Base-by-base conservation (phyloP, 257 asterid genomes). In the Plantago major region DNA sequence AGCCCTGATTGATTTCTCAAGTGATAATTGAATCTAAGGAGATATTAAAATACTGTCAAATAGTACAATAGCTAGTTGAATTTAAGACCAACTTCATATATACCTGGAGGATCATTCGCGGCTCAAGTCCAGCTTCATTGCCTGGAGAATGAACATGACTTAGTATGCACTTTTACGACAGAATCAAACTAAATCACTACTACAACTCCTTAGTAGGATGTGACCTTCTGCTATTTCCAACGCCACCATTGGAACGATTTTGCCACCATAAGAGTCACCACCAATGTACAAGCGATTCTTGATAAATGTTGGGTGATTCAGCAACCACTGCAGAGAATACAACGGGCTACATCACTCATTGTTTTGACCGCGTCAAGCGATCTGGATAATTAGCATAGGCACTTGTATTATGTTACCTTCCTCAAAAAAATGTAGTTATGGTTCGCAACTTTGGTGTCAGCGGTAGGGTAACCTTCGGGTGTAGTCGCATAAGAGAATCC, bases 221-320 rank as follows among this genome's bases (percentile, higher is more conserved):
- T 11, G 11, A 78, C 90, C 94, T 74, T 66, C 10, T 14, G 72
- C 66, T 65, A 85, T 78, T 52, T 67, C 74, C 2, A 54, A 63
- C n/a, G 74, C 81, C 14, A 82, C 59, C 73, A 80, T 57, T 11
- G 88, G 82, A 26, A 50, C 70, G 26, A 75, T 57, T 42, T 68
- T 73, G 68, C 82, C 88, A 16, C 77, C 86, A 17, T 85, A 81
- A 15, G 94, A 85, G 51, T 82, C 88, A 7, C 90, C 86, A 3
- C 64, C 81, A 63, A 85, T 42, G 63, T 67, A 82, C 0, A 85
- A 40, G 6, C 64, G 81, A 60, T 80, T 78, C n/a, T 73, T 56
- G 9, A 46, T 22, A 57, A 80, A 85, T 16, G 0, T 26, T 0
- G 85, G 81, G 64, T 80, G 90, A 9, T 53, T 69, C 38, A 67